Conservation (phyloP, 192 early-diverging fungal species). For the Umbelopsis sp. region DNA sequence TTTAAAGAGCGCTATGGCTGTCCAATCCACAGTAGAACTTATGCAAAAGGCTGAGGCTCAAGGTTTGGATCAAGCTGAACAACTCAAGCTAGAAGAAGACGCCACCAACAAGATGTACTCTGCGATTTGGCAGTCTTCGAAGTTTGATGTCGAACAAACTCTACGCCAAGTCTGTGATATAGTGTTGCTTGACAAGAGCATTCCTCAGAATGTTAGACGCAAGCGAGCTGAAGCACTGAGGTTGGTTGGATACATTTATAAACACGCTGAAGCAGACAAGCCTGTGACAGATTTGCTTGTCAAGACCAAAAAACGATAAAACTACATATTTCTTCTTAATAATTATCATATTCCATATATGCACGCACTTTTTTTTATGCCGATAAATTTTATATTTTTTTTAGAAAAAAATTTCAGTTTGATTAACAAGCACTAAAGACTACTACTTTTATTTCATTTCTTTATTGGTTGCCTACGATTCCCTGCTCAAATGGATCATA, state of each 20-base stretch:
- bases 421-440: too few species aligned
- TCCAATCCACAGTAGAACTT: constrained; percentile 27
- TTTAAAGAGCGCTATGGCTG: constrained; percentile 35
- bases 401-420: too few species aligned
- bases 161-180: constrained; percentile 38
- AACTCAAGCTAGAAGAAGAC: constrained; percentile 40
- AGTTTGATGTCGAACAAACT: constrained; percentile 41
- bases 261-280: constrained; percentile 35
- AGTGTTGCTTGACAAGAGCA: constrained; percentile 36
- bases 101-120: constrained; percentile 30
- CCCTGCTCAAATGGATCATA: too few species aligned
- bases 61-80: constrained; percentile 36
- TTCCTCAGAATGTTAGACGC: constrained; percentile 19
- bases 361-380: background rate
- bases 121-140: constrained; percentile 43
- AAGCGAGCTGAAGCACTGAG: constrained; percentile 39
- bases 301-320: constrained; percentile 24
- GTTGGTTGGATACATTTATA: constrained; percentile 41
- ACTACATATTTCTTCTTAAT: background rate
- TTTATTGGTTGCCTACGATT: too few species aligned
- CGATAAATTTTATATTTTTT: too few species aligned
- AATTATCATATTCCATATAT: background rate
- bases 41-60: constrained; percentile 31
- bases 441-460: too few species aligned
- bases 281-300: constrained; percentile 29